Conservation (phyloP, 2,329 filamentous ascomycete genomes). For the Sporothrix variecibatus region DNA sequence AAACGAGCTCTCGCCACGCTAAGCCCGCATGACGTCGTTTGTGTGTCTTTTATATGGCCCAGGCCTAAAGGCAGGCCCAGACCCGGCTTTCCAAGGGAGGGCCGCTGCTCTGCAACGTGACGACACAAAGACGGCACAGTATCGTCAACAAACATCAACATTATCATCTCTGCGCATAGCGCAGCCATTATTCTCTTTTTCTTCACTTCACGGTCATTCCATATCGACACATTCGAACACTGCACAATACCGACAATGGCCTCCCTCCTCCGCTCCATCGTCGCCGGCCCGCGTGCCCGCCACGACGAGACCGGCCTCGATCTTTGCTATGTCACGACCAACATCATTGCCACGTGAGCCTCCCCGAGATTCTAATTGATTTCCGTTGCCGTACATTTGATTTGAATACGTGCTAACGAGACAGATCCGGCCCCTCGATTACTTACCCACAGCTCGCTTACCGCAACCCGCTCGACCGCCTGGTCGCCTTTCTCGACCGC, state of each 20-base stretch:
- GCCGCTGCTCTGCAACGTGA: neutral
- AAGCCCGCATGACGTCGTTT: slow-evolving; percentile 16
- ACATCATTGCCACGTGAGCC: slow-evolving; percentile 64
- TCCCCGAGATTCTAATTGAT: neutral
- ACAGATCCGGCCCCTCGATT: slow-evolving; percentile 82
- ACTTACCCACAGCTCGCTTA: slow-evolving; percentile 91
- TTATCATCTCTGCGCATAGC: no score
- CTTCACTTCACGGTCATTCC: neutral
- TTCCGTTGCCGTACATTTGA: neutral
- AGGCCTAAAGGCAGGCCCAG: neutral
- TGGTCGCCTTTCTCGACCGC: slow-evolving; percentile 83
- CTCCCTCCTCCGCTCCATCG: slow-evolving; percentile 83
- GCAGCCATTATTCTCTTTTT: neutral
- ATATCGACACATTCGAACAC: neutral
- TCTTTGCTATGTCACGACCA: slow-evolving; percentile 90
- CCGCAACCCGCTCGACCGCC: slow-evolving; percentile 84
- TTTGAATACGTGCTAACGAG: slow-evolving; percentile 49
- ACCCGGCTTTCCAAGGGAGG: neutral
- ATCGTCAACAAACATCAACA: no score
- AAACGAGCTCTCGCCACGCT: neutral
- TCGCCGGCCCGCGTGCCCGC: slow-evolving; percentile 79
- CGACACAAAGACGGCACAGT: neutral
- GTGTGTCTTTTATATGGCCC: no score
- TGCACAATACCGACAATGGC: slow-evolving; percentile 51
- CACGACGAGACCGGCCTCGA: slow-evolving; percentile 89